Evolutionary conservation across 2,329 filamentous ascomycete genomes (phyloP), one percentile per base, ranked within the genome.

Genomic region (Pseudocercospora fuligena): DNA sequence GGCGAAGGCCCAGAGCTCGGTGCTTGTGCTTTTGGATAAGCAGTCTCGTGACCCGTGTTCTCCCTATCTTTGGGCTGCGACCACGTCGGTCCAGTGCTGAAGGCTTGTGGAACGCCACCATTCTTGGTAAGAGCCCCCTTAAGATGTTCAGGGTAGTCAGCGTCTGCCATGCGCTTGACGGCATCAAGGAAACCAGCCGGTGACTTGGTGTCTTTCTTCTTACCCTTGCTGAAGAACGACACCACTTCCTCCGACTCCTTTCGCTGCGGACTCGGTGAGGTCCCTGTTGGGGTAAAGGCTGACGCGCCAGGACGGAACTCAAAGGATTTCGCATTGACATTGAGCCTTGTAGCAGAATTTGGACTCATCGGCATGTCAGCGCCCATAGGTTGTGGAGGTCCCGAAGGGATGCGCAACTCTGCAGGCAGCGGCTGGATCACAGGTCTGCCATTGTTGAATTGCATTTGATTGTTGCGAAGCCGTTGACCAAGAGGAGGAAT

Each of bases 11-110:
- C 82, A 61, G 83, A 80, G 66, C 83, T 80, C 51, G 84, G 81
- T 73, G 87, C 82, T 60, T 88, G 83, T 72, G 88, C 80, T 58
- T 87, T 85, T 72, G 96, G 92, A 78, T 97, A 95, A 75, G 92
- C 88, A 73, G 94, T 88, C 60, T 88, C 87, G 78, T 94, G 97
- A 0, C 88, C 92, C 74, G 91, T 92, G 70, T 96, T 92, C 51
- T 87, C 84, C 70, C 92, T 90, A 21, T 89, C 88, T 58, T 88
- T 82, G 25, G 89, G 81, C 66, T 89, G 88, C 67, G 91, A 89
- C 94, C 95, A 99, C 0, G 90, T 94, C 0, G 93, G 93, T 11
- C 85, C 83, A 1, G 95, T 98, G 73, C 93, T 90, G 79, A 90
- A 97, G 3, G 94, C 89, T 29, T 91, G 90, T 43, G 91, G 90